Evolutionary conservation across 164 flowering plant genomes (phyloP), one percentile per base, ranked within the genome.

Genomic region (Euptelea pleiosperma): DNA sequence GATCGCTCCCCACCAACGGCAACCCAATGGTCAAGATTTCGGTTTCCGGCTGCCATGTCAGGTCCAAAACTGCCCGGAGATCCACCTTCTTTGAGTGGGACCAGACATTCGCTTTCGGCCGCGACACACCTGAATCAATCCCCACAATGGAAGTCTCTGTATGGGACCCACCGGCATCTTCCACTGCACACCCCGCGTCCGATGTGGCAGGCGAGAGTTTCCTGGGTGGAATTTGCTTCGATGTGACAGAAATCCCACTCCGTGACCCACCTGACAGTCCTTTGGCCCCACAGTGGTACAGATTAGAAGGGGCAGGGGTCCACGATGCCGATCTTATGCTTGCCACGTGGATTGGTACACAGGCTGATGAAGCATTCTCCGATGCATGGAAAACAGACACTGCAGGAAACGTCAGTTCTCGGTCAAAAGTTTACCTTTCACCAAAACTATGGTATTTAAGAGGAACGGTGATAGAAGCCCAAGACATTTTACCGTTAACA

Each of bases 211-310:
- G 52, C 6, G 49, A 46, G 0, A 57, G 46, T 6, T 89, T 89
- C 81, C 50, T 92, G 4, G 98, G 98, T 5, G 94, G 96, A 0
- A 60, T 89, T 8, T 84, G 91, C 58, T 89, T 92, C 49, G 96
- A 89, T 53, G 82, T 73, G 6, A 45, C 79, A 2, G 98, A 92
- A 53, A 78, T 87, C 18, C 96, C 83, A 0, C 36, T 79, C 3
- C 70, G 98, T 66, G 98, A 85, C 73, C 96, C 95, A 34, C 95
- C 95, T 0, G 96, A 92, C 66, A 89, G 95, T 56, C 89, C 96
- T 0, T 42, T 92, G 72, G 98, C 98, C 37, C 91, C 98, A 19
- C 96, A 89, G 37, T 92, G 98, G 98, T 92, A 85, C 73, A 68
- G 93, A 25, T 66, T 92, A 22, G 96, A 92, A 43, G 96, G 86